Conservation (phyloP, 371 early-diverging fungal genomes). For the Smittium mucronatum region DNA sequence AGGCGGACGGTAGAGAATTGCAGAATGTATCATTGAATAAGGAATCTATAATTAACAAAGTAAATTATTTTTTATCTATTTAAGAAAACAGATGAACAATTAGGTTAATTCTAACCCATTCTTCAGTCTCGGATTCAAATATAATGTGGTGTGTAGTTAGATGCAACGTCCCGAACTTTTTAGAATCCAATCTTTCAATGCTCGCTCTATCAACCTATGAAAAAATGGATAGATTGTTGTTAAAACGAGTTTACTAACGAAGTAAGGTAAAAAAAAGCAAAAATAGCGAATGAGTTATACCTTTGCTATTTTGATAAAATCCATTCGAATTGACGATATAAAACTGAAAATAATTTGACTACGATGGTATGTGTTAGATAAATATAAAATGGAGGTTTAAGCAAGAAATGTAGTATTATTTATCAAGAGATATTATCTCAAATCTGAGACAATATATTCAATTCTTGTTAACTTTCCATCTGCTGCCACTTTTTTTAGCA, state of each 20-base stretch:
- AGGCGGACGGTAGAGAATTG: constrained; percentile 41
- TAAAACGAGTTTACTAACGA: not conserved
- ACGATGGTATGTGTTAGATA: too few species aligned
- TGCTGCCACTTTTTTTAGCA: too few species aligned
- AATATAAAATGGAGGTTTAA: too few species aligned
- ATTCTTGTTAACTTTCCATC: too few species aligned
- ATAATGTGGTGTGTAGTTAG: constrained; percentile 67
- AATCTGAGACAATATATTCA: too few species aligned
- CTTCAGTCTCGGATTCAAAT: constrained; percentile 49
- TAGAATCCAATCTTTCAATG: constrained; percentile 15
- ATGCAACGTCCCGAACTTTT: constrained; percentile 53
- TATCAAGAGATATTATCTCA: too few species aligned
- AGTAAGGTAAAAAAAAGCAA: not conserved
- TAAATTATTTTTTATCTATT: not conserved
- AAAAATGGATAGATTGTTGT: not conserved
- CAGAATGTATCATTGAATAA: constrained; percentile 73
- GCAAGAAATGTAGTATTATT: too few species aligned
- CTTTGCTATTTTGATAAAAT: constrained; percentile 7
- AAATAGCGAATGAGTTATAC: constrained; percentile 3
- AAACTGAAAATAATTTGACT: too few species aligned
- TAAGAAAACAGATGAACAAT: constrained; percentile 34
- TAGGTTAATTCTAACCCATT: constrained; percentile 57
- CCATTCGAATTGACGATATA: not conserved
- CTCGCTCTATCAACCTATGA: constrained; percentile 26
- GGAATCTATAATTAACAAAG: constrained; percentile 42